Evolutionary conservation across 768 basidiomycete genomes (phyloP).

Genomic region (Nevesoporus exiguus): DNA sequence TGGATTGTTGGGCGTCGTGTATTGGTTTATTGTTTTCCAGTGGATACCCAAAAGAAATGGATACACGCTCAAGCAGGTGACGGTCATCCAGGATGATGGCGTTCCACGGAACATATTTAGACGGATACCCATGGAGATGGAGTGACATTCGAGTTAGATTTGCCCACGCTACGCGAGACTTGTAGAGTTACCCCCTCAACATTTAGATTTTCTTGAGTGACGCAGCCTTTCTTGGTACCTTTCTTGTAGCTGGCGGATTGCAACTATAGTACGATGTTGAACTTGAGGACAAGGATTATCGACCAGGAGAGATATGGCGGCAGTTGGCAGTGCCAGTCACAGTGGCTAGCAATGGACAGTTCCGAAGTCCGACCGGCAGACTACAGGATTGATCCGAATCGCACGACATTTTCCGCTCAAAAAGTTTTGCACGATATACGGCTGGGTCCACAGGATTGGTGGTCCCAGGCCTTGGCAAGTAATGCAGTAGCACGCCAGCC

Average conservation of each 20-base stretch:
- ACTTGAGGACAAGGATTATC: too few relatives aligned
- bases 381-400: background rate
- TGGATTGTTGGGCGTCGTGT: conserved; percentile 46
- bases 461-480: conserved; percentile 16
- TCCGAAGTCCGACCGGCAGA: conserved; percentile 12
- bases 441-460: conserved; percentile 24
- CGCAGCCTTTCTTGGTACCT: too few relatives aligned
- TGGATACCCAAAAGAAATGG: conserved; percentile 48
- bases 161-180: background rate
- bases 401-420: conserved; percentile 18
- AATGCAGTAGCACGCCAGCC: conserved; percentile 23
- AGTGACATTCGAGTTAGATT: conserved; percentile 1
- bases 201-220: too few relatives aligned
- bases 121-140: conserved; percentile 29
- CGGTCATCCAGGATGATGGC: conserved; percentile 53
- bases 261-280: too few relatives aligned
- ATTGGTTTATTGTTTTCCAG: conserved; percentile 54
- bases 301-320: too few relatives aligned
- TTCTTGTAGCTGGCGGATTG: too few relatives aligned
- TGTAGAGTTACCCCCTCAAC: too few relatives aligned
- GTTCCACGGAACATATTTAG: conserved; percentile 52
- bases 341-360: too few relatives aligned
- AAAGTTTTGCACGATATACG: conserved; percentile 11
- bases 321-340: too few relatives aligned
- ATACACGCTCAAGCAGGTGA: conserved; percentile 48